phyloP scores from a whole-genome alignment of 768 basidiomycete species.

The Pisolithus albus region DNA sequence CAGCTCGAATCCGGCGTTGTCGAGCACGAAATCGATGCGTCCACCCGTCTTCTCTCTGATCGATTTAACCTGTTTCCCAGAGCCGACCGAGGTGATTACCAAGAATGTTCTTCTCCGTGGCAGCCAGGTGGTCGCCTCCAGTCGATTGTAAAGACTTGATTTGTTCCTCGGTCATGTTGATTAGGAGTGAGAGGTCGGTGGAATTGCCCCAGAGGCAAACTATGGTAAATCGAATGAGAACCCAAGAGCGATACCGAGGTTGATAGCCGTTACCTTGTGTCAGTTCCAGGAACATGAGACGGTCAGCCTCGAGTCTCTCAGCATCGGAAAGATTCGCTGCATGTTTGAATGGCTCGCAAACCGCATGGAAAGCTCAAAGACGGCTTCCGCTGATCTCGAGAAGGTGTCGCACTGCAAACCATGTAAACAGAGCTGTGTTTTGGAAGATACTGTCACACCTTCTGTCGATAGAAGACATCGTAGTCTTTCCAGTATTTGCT shows the following conservation, averaged over 20 bases:
- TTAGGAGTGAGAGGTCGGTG: constrained; percentile 88
- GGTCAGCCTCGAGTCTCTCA: constrained; percentile 61
- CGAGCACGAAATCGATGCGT: constrained; percentile 74
- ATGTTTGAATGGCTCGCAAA: constrained; percentile 78
- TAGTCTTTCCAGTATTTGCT: constrained; percentile 87
- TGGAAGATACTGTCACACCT: constrained; percentile 36
- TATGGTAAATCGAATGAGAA: constrained; percentile 21
- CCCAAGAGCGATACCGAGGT: background rate
- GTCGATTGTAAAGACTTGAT: constrained; percentile 96
- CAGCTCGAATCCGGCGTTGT: constrained; percentile 80
- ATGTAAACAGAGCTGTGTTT: constrained; percentile 3
- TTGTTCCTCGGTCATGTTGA: constrained; percentile 97
- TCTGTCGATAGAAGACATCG: constrained; percentile 94
- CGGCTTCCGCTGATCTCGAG: constrained; percentile 84
- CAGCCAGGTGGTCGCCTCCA: constrained; percentile 90
- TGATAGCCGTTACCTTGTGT: constrained; percentile 63
- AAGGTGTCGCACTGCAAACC: constrained; percentile 79
- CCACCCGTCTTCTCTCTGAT: constrained; percentile 66
- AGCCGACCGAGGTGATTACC: constrained; percentile 72
- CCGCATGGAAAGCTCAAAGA: constrained; percentile 88
- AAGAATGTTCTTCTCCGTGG: constrained; percentile 93
- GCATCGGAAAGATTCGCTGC: constrained; percentile 43
- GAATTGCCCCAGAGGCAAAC: constrained; percentile 98
- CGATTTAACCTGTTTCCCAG: constrained; percentile 68
- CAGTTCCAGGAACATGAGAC: constrained; percentile 84